phyloP scores from a whole-genome alignment of 1,284 basidiomycete species.

The Cutaneotrichosporon sp. region DNA sequence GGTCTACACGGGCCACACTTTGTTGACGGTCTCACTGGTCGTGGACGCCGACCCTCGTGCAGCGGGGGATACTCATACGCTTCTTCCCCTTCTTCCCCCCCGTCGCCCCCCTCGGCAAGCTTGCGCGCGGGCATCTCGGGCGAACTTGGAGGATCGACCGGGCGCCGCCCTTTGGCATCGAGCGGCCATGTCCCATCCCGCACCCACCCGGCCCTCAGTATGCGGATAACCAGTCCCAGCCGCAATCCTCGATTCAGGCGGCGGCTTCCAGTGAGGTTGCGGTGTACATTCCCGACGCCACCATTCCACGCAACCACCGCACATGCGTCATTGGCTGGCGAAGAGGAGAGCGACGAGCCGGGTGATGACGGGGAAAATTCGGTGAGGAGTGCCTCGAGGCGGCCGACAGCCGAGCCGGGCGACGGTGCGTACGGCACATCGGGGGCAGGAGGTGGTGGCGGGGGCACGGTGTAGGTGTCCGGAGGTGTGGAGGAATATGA shows the following conservation, averaged over 20 bases:
- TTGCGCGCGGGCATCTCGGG: neutral
- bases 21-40: neutral
- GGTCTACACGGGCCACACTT: neutral
- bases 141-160: constrained; percentile 12
- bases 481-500: constrained; percentile 8
- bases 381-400: constrained; percentile 33
- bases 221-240: constrained; percentile 42
- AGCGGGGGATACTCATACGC: neutral
- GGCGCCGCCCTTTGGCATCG: constrained; percentile 25
- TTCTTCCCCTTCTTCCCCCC: neutral
- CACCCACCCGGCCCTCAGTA: constrained; percentile 43
- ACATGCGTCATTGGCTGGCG: neutral
- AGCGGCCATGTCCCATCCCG: constrained; percentile 47
- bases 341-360: too few species aligned
- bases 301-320: constrained; percentile 31
- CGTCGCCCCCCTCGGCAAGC: too few species aligned
- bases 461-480: constrained; percentile 17
- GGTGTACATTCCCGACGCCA: constrained; percentile 33
- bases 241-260: constrained; percentile 32
- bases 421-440: neutral
- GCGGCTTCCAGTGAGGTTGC: constrained; percentile 31
- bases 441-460: constrained; percentile 18
- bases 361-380: constrained; percentile 25
- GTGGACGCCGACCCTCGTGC: neutral
- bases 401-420: constrained; percentile 11